Percentiles rank a stretch among this genome's conserved stretches.
Conservation (phyloP, 2,329 filamentous ascomycete species). For the Calonectria pseudoturangicola region DNA sequence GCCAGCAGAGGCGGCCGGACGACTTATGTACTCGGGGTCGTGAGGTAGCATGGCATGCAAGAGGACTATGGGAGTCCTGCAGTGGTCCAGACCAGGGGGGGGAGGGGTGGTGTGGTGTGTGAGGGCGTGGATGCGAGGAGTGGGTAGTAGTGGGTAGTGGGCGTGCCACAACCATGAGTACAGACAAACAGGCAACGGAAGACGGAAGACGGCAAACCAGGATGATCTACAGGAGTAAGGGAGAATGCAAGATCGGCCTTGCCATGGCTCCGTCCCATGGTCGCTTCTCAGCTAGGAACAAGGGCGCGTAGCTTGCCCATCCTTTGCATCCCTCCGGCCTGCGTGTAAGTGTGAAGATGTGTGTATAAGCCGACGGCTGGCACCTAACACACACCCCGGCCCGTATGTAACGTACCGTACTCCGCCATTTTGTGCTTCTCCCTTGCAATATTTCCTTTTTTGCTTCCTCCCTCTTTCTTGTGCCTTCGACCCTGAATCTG, state of each 20-base stretch:
- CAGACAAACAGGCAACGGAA: slow-evolving; percentile 10
- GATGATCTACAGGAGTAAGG: slow-evolving; percentile 35
- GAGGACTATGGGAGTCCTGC: background rate
- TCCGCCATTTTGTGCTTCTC: slow-evolving; percentile 9
- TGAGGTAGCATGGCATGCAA: slow-evolving; percentile 14
- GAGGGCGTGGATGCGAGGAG: slow-evolving; percentile 17
- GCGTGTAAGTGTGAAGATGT: slow-evolving; percentile 19
- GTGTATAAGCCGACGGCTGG: slow-evolving; percentile 5
- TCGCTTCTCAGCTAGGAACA: background rate
- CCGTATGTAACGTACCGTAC: slow-evolving; percentile 16
- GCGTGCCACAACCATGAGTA: background rate
- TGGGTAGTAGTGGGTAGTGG: slow-evolving; percentile 9
- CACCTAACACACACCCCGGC: slow-evolving; percentile 11
- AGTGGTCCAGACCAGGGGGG: slow-evolving; percentile 16
- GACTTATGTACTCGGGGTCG: slow-evolving; percentile 48
- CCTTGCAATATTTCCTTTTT: slow-evolving; percentile 3
- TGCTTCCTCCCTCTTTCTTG: slow-evolving; percentile 12
- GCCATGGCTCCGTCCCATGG: slow-evolving; percentile 28
- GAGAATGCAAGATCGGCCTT: slow-evolving; percentile 39
- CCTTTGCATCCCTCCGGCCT: background rate
- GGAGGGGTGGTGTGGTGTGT: slow-evolving; percentile 12
- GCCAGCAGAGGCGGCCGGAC: slow-evolving; percentile 40
- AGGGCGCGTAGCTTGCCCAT: slow-evolving; percentile 28
- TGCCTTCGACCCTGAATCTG: slow-evolving; percentile 13
- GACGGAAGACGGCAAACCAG: slow-evolving; percentile 15